These are phyloP conservation scores for Pyrus bretschneideri DNA, from an alignment of 306 rosid genomes.

Conservation along the genomic window DNA sequence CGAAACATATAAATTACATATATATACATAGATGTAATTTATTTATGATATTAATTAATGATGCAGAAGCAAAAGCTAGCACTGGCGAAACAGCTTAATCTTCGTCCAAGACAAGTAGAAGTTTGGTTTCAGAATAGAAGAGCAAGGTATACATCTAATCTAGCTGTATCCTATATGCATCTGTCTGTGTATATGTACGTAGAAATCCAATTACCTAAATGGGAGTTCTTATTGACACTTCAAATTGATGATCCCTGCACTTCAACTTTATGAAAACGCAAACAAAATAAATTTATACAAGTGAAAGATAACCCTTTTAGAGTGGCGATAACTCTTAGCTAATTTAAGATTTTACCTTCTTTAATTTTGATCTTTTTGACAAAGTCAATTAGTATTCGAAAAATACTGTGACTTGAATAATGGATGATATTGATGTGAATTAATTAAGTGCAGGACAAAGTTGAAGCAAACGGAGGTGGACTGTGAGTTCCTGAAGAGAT, in stretches of 20 bases:
- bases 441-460: constrained; percentile 26
- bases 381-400: not conserved
- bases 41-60: not conserved
- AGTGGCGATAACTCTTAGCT: no score
- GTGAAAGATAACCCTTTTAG: no score
- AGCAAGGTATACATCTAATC: constrained; percentile 18
- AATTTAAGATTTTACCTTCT: not conserved
- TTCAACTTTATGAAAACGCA: no score
- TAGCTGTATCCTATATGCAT: not conserved
- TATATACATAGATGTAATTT: not conserved
- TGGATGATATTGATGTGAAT: not conserved
- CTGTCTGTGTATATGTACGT: not conserved
- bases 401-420: not conserved
- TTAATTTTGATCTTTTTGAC: not conserved
- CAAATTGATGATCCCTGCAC: no score
- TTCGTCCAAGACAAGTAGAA: constrained; percentile 28
- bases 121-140: constrained; percentile 40
- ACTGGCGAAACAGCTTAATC: constrained; percentile 26
- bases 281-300: no score
- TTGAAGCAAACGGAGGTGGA: constrained; percentile 75
- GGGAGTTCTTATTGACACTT: no score
- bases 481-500: constrained; percentile 62
- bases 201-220: not conserved
- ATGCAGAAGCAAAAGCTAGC: constrained; percentile 23
- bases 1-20: not conserved